Evolutionary conservation across 176 grass and related monocot species (phyloP).

Genomic region (Puya raimondii): DNA sequence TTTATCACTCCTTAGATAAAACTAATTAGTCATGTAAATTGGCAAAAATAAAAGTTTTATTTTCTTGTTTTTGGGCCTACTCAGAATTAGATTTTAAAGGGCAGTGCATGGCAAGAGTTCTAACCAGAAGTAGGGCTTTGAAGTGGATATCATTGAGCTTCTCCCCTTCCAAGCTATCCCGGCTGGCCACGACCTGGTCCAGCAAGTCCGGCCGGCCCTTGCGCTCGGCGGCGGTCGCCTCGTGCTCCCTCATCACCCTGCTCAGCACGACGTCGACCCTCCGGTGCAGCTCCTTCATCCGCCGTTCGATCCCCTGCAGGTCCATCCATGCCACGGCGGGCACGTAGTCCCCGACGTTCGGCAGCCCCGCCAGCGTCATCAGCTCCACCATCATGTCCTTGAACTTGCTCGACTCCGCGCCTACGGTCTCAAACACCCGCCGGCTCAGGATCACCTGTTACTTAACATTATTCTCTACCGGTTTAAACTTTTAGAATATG

Average conservation of each 20-base stretch:
- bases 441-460: not conserved
- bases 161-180: conserved; percentile 15
- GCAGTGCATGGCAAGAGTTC: not conserved
- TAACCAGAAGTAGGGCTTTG: conserved; percentile 63
- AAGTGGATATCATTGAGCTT: conserved; percentile 38
- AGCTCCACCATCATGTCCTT: conserved; percentile 22
- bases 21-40: not conserved
- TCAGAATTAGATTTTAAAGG: not conserved
- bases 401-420: conserved; percentile 1
- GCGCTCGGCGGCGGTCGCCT: not conserved
- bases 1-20: not conserved
- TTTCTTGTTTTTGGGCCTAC: not conserved
- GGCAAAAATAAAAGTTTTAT: not conserved
- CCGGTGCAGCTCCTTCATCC: conserved; percentile 10
- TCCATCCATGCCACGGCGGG: conserved; percentile 15
- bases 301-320: conserved; percentile 3
- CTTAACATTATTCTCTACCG: too few species aligned
- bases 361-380: conserved; percentile 11
- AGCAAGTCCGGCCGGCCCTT: conserved; percentile 32
- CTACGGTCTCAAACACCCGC: conserved; percentile 7
- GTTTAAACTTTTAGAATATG: too few species aligned
- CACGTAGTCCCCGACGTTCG: conserved; percentile 20
- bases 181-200: conserved; percentile 20
- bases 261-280: not conserved
- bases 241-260: not conserved